phyloP scores from a whole-genome alignment of 129 eudicot genomes.

The Erigeron canadensis region DNA sequence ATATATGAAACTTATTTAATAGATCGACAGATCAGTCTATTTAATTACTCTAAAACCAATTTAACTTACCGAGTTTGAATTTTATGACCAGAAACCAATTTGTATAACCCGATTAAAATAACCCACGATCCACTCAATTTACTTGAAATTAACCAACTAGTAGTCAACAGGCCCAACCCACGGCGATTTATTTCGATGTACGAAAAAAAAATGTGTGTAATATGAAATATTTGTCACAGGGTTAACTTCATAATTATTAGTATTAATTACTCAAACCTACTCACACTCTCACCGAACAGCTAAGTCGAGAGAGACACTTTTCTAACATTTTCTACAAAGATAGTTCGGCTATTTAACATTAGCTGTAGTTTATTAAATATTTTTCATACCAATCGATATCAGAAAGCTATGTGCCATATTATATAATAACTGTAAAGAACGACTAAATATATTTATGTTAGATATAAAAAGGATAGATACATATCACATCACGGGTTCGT shows the following conservation, averaged over 20 bases:
- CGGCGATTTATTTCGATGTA: too few species aligned
- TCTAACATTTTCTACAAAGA: background rate
- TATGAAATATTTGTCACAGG: background rate
- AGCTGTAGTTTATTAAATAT: slow-evolving; percentile 1
- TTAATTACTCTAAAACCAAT: too few species aligned
- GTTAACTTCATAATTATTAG: slow-evolving; percentile 20
- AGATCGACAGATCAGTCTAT: too few species aligned
- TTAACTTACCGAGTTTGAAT: too few species aligned
- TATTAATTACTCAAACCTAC: slow-evolving; percentile 28
- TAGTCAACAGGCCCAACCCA: too few species aligned
- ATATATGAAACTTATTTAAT: too few species aligned
- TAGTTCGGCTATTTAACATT: background rate
- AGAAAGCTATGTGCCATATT: background rate
- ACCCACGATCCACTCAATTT: too few species aligned
- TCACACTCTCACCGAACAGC: slow-evolving; percentile 22
- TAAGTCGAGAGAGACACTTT: slow-evolving; percentile 26
- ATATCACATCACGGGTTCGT: background rate
- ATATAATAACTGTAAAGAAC: too few species aligned
- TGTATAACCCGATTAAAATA: too few species aligned
- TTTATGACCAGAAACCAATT: too few species aligned
- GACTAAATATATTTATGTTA: too few species aligned
- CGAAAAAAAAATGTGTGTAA: background rate
- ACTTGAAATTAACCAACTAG: too few species aligned
- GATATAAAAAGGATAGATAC: background rate
- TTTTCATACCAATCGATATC: slow-evolving; percentile 9